Conservation (phyloP, 116 monocot genomes). For the Zostera marina region DNA sequence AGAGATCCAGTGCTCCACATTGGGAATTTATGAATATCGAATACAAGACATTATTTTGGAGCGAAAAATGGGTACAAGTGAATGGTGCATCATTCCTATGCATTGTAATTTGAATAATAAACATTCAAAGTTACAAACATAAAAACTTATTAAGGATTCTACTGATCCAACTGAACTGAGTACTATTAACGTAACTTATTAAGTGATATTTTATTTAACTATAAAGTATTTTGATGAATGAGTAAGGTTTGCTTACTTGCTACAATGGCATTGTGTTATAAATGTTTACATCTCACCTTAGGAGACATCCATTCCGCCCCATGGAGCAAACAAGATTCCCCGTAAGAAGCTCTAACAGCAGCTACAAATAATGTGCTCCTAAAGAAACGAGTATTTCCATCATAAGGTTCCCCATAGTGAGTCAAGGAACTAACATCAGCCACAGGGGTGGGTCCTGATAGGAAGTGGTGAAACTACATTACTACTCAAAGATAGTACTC, state of each 20-base stretch:
- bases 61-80: no score
- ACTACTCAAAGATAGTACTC: not conserved
- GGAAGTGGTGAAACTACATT: conserved; percentile 1
- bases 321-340: conserved; percentile 83
- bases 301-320: conserved; percentile 99
- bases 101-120: not conserved
- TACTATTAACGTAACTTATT: not conserved
- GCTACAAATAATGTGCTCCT: conserved; percentile 91
- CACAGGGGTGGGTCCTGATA: conserved; percentile 48
- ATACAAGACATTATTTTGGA: no score
- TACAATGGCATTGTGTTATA: not conserved
- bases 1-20: no score
- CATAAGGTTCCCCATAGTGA: conserved; percentile 96
- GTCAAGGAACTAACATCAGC: conserved; percentile 93
- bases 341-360: conserved; percentile 92
- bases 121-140: not conserved
- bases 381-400: conserved; percentile 97
- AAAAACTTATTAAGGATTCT: not conserved
- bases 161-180: not conserved
- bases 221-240: not conserved
- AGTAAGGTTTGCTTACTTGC: not conserved
- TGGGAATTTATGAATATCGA: no score
- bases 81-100: not conserved
- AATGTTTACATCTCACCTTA: conserved; percentile 41
- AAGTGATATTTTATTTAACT: not conserved